A percentile compares a stretch with the other conserved stretches of the same genome.
phyloP scores from a whole-genome alignment of 73 alveolate genomes.

The Urostyla sp. region DNA sequence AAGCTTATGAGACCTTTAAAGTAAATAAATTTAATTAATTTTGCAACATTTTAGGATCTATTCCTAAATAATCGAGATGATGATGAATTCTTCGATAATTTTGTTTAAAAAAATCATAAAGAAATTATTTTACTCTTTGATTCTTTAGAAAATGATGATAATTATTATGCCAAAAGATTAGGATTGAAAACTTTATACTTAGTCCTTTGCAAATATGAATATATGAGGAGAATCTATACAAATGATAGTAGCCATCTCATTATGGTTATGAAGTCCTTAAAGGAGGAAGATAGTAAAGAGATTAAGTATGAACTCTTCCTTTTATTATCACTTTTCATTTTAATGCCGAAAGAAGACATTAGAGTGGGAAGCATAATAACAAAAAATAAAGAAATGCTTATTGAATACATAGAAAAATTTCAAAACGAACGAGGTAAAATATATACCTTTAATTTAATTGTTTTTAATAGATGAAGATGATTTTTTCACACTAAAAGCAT shows the following conservation, averaged over 20 bases:
- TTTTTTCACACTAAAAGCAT: constrained; percentile 16
- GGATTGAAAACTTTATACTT: constrained; percentile 27
- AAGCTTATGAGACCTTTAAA: constrained; percentile 44
- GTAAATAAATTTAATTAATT: background rate
- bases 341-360: constrained; percentile 29
- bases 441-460: background rate
- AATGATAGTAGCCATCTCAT: background rate
- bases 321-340: constrained; percentile 17
- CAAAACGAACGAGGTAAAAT: constrained; percentile 27
- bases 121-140: constrained; percentile 13
- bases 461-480: constrained; percentile 15
- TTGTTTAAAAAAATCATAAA: background rate
- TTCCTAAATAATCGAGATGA: constrained; percentile 22
- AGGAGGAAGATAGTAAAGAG: constrained; percentile 23
- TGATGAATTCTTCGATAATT: background rate
- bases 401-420: constrained; percentile 19
- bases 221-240: constrained; percentile 1
- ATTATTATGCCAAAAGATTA: constrained; percentile 43
- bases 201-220: background rate
- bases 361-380: background rate
- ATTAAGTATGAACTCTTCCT: constrained; percentile 44
- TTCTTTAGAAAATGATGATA: constrained; percentile 3
- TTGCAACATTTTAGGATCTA: constrained; percentile 14
- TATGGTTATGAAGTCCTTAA: background rate
- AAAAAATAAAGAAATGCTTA: constrained; percentile 23